phyloP scores from a whole-genome alignment of 768 basidiomycete genomes.

The Leccinellum rugosiceps region DNA sequence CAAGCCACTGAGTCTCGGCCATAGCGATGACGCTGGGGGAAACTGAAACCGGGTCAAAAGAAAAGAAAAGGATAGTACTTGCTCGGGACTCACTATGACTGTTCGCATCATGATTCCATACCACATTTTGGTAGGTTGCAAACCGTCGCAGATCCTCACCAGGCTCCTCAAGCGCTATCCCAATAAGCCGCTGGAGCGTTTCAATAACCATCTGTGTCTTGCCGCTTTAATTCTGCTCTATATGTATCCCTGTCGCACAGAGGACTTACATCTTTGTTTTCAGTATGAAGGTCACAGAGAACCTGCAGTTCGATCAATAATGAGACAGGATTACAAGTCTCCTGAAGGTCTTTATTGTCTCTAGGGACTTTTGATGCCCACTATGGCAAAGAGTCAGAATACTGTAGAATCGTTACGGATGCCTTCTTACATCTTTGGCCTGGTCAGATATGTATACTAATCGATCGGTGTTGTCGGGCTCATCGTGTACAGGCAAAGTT shows the following conservation, averaged over 20 bases:
- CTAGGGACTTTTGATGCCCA: slow-evolving; percentile 11
- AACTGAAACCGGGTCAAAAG: slow-evolving; percentile 25
- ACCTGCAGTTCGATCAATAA: slow-evolving; percentile 26
- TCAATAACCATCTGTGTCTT: slow-evolving; percentile 13
- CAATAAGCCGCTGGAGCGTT: slow-evolving; percentile 37
- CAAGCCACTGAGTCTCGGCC: slow-evolving; percentile 48
- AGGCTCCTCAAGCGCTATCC: slow-evolving; percentile 35
- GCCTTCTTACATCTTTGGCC: slow-evolving; percentile 21
- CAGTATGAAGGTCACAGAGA: slow-evolving; percentile 11
- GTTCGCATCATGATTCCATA: slow-evolving; percentile 45
- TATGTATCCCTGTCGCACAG: background rate
- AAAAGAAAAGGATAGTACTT: background rate
- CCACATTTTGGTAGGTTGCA: slow-evolving; percentile 52
- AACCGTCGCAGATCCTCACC: slow-evolving; percentile 42
- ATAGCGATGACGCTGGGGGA: slow-evolving; percentile 30
- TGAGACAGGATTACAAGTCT: slow-evolving; percentile 19
- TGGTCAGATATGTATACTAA: slow-evolving; percentile 17
- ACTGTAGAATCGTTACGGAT: background rate
- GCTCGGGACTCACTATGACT: slow-evolving; percentile 35
- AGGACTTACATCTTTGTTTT: slow-evolving; percentile 17
- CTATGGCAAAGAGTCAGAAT: slow-evolving; percentile 11
- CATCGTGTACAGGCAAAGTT: slow-evolving; percentile 16
- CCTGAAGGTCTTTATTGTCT: background rate
- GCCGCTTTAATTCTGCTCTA: background rate
- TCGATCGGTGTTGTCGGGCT: slow-evolving; percentile 3